phyloP scores from a whole-genome alignment of 2,329 filamentous ascomycete genomes.

The Pezicula rhizophila region DNA sequence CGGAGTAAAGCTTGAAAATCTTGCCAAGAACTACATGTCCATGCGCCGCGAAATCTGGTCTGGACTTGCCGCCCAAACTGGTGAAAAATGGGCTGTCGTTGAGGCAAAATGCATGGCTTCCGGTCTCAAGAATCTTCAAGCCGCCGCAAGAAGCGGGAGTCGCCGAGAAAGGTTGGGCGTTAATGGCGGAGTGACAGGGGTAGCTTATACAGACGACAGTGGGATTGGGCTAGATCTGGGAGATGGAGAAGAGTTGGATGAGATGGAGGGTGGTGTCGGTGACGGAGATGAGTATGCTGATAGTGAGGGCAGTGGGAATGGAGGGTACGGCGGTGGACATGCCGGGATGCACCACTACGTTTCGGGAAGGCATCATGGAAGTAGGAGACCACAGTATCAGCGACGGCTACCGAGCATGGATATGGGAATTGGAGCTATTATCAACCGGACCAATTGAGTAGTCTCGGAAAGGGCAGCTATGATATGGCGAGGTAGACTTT shows the following conservation, averaged over 20 bases:
- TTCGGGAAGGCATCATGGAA: background rate
- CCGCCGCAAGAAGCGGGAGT: slow-evolving; percentile 58
- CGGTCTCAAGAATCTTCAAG: slow-evolving; percentile 74
- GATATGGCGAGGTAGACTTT: background rate
- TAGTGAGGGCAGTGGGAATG: slow-evolving; percentile 9
- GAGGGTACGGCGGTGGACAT: slow-evolving; percentile 1
- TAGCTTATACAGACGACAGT: slow-evolving; percentile 53
- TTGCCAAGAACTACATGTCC: slow-evolving; percentile 74
- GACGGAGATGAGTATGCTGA: slow-evolving; percentile 7
- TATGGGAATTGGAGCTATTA: slow-evolving; percentile 55
- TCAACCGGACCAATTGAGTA: slow-evolving; percentile 36
- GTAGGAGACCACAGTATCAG: background rate
- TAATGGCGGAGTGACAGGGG: slow-evolving; percentile 8
- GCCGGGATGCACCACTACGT: background rate
- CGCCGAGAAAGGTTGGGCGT: slow-evolving; percentile 56
- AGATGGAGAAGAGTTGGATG: slow-evolving; percentile 37
- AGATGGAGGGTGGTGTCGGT: slow-evolving; percentile 2
- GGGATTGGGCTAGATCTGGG: slow-evolving; percentile 60
- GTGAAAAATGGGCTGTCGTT: slow-evolving; percentile 76
- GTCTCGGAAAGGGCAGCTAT: background rate
- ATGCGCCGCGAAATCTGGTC: slow-evolving; percentile 79
- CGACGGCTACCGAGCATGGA: slow-evolving; percentile 46
- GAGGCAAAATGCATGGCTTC: slow-evolving; percentile 75
- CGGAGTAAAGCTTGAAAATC: slow-evolving; percentile 62
- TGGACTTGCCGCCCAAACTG: slow-evolving; percentile 61